Evolutionary conservation across 306 rosid genomes (phyloP).

Genomic region (Rosa lucieae): DNA sequence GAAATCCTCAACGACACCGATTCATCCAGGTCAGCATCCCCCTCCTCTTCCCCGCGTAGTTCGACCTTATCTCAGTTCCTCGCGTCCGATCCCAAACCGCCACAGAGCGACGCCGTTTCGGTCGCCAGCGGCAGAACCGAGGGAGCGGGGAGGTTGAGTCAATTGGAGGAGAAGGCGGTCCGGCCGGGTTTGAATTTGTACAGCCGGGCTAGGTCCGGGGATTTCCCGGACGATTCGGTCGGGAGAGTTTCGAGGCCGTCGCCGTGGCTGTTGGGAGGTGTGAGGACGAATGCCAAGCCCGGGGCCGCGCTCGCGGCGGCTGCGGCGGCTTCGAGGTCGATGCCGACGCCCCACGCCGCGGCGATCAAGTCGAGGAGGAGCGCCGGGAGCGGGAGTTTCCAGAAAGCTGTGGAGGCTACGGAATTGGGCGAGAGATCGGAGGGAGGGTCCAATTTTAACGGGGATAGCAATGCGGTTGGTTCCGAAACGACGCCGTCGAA

Average conservation of each 20-base stretch:
- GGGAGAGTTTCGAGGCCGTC: constrained; percentile 52
- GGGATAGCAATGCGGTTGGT: constrained; percentile 31
- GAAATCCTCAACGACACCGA: constrained; percentile 87
- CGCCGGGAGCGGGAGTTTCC: constrained; percentile 34
- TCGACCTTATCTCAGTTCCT: neutral
- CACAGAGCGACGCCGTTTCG: constrained; percentile 18
- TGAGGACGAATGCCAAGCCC: constrained; percentile 77
- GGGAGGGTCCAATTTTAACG: constrained; percentile 29
- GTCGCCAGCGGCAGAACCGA: constrained; percentile 10
- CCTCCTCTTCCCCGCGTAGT: constrained; percentile 17
- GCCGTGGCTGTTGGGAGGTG: constrained; percentile 64
- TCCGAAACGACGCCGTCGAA: constrained; percentile 4
- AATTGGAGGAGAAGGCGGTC: constrained; percentile 22
- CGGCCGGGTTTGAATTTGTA: constrained; percentile 34
- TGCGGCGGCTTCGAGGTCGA: constrained; percentile 83
- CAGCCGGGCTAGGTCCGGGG: constrained; percentile 41
- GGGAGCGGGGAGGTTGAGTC: neutral
- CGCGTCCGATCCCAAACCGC: constrained; percentile 20
- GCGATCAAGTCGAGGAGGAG: constrained; percentile 77
- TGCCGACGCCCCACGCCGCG: constrained; percentile 81
- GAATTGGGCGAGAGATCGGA: constrained; percentile 34
- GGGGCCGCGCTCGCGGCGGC: constrained; percentile 97
- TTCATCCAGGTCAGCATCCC: constrained; percentile 52
- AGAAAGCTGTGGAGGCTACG: constrained; percentile 28
- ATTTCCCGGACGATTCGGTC: constrained; percentile 41